Evolutionary conservation across 2,329 filamentous ascomycete genomes (phyloP), one percentile per base, ranked within the genome.

Genomic region (Xenoacremonium recifei): DNA sequence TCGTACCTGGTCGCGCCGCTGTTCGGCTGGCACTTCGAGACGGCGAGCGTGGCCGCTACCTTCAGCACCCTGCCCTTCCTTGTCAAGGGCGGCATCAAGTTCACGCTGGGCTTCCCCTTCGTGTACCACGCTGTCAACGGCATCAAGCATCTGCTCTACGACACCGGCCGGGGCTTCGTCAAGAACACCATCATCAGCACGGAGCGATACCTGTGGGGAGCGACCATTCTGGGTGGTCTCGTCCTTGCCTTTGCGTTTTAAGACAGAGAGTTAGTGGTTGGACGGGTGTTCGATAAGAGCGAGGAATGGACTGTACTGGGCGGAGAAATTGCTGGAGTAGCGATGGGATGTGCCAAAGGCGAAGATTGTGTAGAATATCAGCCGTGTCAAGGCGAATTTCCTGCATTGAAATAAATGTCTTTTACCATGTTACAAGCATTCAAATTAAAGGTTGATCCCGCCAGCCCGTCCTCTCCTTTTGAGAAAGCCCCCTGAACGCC

Each of bases 1-100:
- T 80, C 85, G 40, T 96, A 96, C 76, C 84, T 96, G 48, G 79
- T 79, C 51, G 84, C 89, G 0, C 91, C 91, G 5, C 69, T 86
- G 32, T 67, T 89, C 40, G 91, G 79, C 53, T 75, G 73, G 68
- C 79, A 82, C 69, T 61, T 82, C 45, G 79, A 82, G 73, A 75
- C 69, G 44, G 70, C 73, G 38, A 73, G 80, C 35, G 60, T 87
- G 7, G 83, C 80, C 20, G 77, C 80, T 19, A 69, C 81, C 35
- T 79, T 81, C 25, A 80, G 76, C 18, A 70, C 70, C 4, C 65
- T 86, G 19, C 79, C 85, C 16, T 65, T 82, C 9, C 71, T 76
- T 41, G 70, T 72, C 61, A 83, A 85, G 70, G 77, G 73, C 46
- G 71, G 59, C 20, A 37, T 77, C 65, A 82, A 82, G 72, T 70